Evolutionary conservation across 106 monocot genomes (phyloP).

Genomic region (Allium sativum): DNA sequence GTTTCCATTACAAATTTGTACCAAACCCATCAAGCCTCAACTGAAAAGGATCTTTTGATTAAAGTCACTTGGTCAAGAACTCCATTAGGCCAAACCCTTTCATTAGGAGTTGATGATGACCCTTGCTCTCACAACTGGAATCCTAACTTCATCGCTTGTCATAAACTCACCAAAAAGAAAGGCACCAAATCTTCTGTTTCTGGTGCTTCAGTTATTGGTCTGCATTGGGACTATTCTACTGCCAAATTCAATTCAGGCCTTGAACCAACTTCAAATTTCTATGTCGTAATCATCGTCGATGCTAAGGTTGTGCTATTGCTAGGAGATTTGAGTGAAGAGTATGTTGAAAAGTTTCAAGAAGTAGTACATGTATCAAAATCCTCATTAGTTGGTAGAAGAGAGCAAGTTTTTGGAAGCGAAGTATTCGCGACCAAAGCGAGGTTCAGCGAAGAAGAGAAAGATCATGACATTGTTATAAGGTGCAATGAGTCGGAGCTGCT

Average conservation of each 20-base stretch:
- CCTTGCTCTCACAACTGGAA: not conserved
- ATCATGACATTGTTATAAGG: slow-evolving; percentile 40
- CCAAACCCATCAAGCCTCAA: slow-evolving; percentile 21
- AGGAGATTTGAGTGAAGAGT: slow-evolving; percentile 22
- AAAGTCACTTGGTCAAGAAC: slow-evolving; percentile 52
- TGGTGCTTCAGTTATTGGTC: slow-evolving; percentile 4
- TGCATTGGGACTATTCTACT: slow-evolving; percentile 47
- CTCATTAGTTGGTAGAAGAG: slow-evolving; percentile 19
- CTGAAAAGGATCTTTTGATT: slow-evolving; percentile 36
- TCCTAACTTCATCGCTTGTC: not conserved
- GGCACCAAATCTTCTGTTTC: slow-evolving; percentile 16
- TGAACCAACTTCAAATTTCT: slow-evolving; percentile 48
- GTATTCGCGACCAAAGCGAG: slow-evolving; percentile 25
- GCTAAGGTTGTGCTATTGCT: slow-evolving; percentile 28
- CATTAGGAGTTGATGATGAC: slow-evolving; percentile 28
- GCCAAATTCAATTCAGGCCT: slow-evolving; percentile 33
- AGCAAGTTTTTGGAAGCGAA: slow-evolving; percentile 16
- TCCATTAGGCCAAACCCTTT: slow-evolving; percentile 27
- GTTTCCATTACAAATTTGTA: slow-evolving; percentile 41
- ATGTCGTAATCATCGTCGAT: slow-evolving; percentile 22
- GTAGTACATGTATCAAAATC: slow-evolving; percentile 2
- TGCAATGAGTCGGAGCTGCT: slow-evolving; percentile 48
- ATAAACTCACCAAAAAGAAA: slow-evolving; percentile 16
- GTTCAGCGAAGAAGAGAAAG: slow-evolving; percentile 26
- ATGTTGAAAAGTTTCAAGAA: slow-evolving; percentile 4